Evolutionary conservation across 2,329 filamentous ascomycete genomes (phyloP).

Genomic region (Pseudodiploospora longispora): DNA sequence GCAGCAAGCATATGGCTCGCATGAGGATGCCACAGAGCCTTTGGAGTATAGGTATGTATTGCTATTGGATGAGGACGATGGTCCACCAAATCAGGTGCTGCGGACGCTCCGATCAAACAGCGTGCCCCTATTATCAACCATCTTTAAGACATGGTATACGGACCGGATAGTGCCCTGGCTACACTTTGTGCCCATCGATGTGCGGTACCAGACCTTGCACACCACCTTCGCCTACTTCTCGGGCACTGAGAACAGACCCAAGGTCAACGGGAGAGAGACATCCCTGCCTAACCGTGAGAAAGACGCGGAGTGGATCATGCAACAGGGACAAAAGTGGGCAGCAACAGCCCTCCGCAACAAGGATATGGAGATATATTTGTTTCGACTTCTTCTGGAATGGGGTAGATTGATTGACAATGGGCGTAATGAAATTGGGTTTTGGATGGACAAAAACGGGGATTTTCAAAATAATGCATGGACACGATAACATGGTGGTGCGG

Average conservation of each 20-base stretch:
- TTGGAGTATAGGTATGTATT: constrained; percentile 64
- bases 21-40: constrained; percentile 37
- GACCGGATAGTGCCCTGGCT: constrained; percentile 66
- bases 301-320: constrained; percentile 58
- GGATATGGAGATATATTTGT: constrained; percentile 77
- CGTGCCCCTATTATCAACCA: constrained; percentile 61
- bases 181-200: constrained; percentile 72
- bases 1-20: constrained; percentile 22
- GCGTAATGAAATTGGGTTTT: constrained; percentile 37
- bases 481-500: not conserved
- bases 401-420: constrained; percentile 58
- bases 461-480: constrained; percentile 24
- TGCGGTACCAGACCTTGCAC: constrained; percentile 65
- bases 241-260: constrained; percentile 40
- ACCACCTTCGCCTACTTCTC: constrained; percentile 67
- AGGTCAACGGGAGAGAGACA: constrained; percentile 36
- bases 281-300: constrained; percentile 37
- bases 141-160: constrained; percentile 76
- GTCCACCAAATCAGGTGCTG: constrained; percentile 52
- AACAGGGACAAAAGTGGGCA: constrained; percentile 58
- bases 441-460: constrained; percentile 18
- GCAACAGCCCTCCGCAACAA: constrained; percentile 54
- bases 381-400: constrained; percentile 71
- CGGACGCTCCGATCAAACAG: constrained; percentile 57
- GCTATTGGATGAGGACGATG: constrained; percentile 62